Base-by-base conservation (phyloP, 257 asterid species). In the Eucommia ulmoides region DNA sequence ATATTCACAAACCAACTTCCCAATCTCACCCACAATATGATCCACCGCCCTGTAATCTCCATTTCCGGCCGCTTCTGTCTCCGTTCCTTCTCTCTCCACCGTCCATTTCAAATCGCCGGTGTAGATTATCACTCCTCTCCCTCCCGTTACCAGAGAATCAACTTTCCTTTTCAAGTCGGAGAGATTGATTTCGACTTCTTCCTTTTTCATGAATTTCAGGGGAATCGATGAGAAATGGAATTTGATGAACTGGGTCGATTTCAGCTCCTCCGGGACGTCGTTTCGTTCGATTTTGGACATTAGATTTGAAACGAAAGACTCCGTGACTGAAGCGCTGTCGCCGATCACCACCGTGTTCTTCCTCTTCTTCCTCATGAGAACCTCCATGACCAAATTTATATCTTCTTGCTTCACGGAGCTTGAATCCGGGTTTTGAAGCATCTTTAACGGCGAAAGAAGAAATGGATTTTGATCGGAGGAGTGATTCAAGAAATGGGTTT, bases 31-130 rank as follows among this genome's bases (percentile, higher is more conserved):
- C 19, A 79, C 68, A 29, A 84, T 56, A 52, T 79, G 78, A 56
- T 79, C 74, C 56, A 77, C 75, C 7, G 89, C 80, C 52, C 66
- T 76, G 33, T 76, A 72, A 24, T n/a, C 62, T 24, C 8, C 3
- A 24, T n/a, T 60, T 24, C 8, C 3, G 14, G 49, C 24, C 1
- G 45, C 62, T 41, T 52, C 58, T 7, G 22, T 3, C 49, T 8
- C 24, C 47, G 14, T 16, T 17, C 2, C 20, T 52, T 18, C 24
- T 45, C 0, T 59, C 69, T 0, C 25, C 52, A 70, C 74, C 9
- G 87, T 66, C 95, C 95, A 84, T 56, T 73, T 81, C 62, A 84
- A 52, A 44, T 84, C 87, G 19, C 95, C 91, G 16, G 77, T 58
- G 53, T 76, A 74, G 33, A 84, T 59, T 19, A 84, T 65, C 15